Base-by-base conservation (phyloP, 1,284 basidiomycete genomes). In the Ceratobasidium sp. region DNA sequence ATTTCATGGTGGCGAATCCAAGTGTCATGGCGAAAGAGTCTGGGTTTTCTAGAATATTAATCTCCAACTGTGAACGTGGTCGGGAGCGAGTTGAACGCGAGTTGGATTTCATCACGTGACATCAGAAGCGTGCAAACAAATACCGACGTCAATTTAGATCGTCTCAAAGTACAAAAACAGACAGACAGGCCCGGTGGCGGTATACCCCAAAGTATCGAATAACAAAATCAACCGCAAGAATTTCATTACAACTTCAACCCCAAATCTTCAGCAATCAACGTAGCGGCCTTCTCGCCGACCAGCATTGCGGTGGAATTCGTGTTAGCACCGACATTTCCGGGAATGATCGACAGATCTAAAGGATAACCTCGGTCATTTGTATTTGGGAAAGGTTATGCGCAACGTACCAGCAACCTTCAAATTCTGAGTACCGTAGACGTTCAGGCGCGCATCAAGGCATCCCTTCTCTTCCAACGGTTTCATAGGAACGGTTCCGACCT, bases 401-500 rank as follows among this genome's bases (percentile, higher is more conserved):
- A 48, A 66, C 41, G 17, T n/a, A 74, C 64, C 73, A 19, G 73
- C 73, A 41, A 65, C 60, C 36, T 74, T 74, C 15, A 85, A 78
- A 72, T 82, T 82, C 47, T 73, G 73, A 6, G 83, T 81, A 57
- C 84, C 84, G 78, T 85, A 82, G 7, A 85, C 84, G 36, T 78
- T 79, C 27, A 83, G 75, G 51, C 80, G 75, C 1, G 77, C 47
- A 79, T 83, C 83, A 63, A 85, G 82, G 6, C 84, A 83, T 60
- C 84, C 84, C 29, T 83, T 83, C 48, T 82, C 53, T 22, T 79
- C 76, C n/a, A 79, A 77, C 0, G 84, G 83, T 19, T 83, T 79
- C 83, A 84, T 83, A 0, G 82, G 79, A n/a, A 79, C 79, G 9
- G 82, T 81, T 53, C 80, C 79, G 33, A 72, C n/a, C 66, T 69